These are phyloP conservation scores for Phyllostachys edulis DNA, from an alignment of 176 grass and related monocot species.

Conservation along the genomic window DNA sequence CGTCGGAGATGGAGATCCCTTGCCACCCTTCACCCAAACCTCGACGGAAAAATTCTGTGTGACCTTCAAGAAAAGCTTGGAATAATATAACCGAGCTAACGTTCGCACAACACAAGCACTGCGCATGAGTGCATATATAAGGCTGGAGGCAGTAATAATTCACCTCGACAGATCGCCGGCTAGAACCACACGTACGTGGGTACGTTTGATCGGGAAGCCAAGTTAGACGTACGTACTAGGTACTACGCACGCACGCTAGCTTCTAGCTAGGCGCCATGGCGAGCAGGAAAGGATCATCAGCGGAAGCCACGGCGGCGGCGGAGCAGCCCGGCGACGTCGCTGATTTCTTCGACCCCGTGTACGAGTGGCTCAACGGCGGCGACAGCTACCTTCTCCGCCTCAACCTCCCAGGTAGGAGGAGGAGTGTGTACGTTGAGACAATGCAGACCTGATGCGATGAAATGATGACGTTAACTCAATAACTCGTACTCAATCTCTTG, in stretches of 20 bases:
- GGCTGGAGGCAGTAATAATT: not conserved
- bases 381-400: slow-evolving; percentile 43
- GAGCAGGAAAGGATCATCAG: slow-evolving; percentile 11
- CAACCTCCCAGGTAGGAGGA: slow-evolving; percentile 45
- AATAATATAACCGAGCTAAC: slow-evolving; percentile 39
- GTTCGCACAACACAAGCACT: not conserved
- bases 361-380: slow-evolving; percentile 42
- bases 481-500: not conserved
- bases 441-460: not conserved
- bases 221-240: not conserved
- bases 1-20: slow-evolving; percentile 20
- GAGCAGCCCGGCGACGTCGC: not conserved
- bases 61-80: slow-evolving; percentile 64
- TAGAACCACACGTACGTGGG: not conserved
- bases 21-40: slow-evolving; percentile 9
- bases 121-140: not conserved
- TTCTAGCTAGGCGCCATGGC: slow-evolving; percentile 15
- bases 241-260: not conserved
- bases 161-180: not conserved
- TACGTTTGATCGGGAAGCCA: not conserved
- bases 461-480: not conserved
- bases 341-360: slow-evolving; percentile 21
- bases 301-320: not conserved
- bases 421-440: not conserved
- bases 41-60: not conserved